phyloP scores from a whole-genome alignment of 1,284 basidiomycete species.

The Malassezia sympodialis region DNA sequence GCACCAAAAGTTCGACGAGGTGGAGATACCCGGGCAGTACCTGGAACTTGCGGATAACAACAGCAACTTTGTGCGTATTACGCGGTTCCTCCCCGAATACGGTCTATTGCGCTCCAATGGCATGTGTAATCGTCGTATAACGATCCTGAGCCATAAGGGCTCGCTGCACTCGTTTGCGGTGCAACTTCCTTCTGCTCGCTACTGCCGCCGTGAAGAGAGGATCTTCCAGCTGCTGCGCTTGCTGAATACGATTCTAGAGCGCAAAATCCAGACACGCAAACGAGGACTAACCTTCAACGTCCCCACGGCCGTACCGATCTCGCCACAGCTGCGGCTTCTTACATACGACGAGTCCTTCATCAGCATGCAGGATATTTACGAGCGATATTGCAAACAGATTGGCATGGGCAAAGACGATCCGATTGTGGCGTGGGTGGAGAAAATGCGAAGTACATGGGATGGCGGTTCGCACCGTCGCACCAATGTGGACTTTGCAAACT shows the following conservation, averaged over 20 bases:
- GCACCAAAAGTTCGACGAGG: constrained; percentile 93
- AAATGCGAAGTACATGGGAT: constrained; percentile 42
- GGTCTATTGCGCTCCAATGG: constrained; percentile 76
- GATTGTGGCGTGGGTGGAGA: constrained; percentile 45
- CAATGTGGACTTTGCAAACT: constrained; percentile 57
- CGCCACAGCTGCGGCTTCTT: constrained; percentile 71
- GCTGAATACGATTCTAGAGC: constrained; percentile 60
- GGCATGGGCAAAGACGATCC: constrained; percentile 82
- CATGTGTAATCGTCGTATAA: constrained; percentile 79
- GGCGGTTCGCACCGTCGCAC: constrained; percentile 23
- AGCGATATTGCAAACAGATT: constrained; percentile 68
- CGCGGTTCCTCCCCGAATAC: constrained; percentile 79
- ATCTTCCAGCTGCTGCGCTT: constrained; percentile 83
- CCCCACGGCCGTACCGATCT: constrained; percentile 75
- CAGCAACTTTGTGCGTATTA: constrained; percentile 80
- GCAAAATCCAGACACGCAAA: constrained; percentile 82
- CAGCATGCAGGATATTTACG: constrained; percentile 85
- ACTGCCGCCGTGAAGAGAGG: constrained; percentile 83
- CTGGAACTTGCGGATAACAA: constrained; percentile 73
- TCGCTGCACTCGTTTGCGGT: constrained; percentile 79
- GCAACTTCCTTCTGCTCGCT: constrained; percentile 75
- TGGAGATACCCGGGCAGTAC: constrained; percentile 97
- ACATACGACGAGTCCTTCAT: constrained; percentile 87
- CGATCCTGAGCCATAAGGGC: constrained; percentile 84
- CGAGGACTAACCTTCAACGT: constrained; percentile 85